Base-by-base conservation (phyloP, 1,284 basidiomycete genomes). In the Rhodotorula sp. region DNA sequence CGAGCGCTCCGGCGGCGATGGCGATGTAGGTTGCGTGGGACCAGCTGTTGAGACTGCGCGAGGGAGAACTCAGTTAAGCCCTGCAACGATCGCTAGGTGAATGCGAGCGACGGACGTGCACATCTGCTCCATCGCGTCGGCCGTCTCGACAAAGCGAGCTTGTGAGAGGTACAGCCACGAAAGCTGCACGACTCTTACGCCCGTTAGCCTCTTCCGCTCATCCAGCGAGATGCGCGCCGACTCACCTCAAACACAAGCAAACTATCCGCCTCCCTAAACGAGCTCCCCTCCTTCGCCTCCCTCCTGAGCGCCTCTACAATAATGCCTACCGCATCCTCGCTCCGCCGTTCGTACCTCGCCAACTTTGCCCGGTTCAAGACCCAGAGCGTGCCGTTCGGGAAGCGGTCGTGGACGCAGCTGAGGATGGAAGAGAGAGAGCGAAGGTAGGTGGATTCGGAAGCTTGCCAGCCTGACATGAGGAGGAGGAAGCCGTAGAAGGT, bases 381-480 rank as follows among this genome's bases (percentile, higher is more conserved):
- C 76, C 76, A 77, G 1, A 77, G 62, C 3, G 75, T 75, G 0
- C 76, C 76, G n/a, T 69, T 37, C 10, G 75, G 75, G 62, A 74
- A 76, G 2, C 64, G 58, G 8, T 59, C 28, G 15, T 62, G 6
- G 8, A 72, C 75, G 9, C 75, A 70, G 15, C 62, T 48, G 6
- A 75, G 61, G 18, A 73, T 59, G 26, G 44, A 51, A 18, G 48
- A 15, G 48, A 65, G 67, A 18, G 73, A 61, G 24, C 58, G 37
- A 58, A 76, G 57, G 20, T 75, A 62, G 37, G 70, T 59, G 24
- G 48, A 24, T n/a, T 76, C 66, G n/a, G 75, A 62, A 6, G 67
- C 65, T 52, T 76, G 76, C 75, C 75, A 77, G 10, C 76, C 76
- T 53, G 64, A 65, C 70, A 73, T 72, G 30, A 76, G 67, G 22